phyloP scores from a whole-genome alignment of 163 green algal species.

The Chloroidium sp. region DNA sequence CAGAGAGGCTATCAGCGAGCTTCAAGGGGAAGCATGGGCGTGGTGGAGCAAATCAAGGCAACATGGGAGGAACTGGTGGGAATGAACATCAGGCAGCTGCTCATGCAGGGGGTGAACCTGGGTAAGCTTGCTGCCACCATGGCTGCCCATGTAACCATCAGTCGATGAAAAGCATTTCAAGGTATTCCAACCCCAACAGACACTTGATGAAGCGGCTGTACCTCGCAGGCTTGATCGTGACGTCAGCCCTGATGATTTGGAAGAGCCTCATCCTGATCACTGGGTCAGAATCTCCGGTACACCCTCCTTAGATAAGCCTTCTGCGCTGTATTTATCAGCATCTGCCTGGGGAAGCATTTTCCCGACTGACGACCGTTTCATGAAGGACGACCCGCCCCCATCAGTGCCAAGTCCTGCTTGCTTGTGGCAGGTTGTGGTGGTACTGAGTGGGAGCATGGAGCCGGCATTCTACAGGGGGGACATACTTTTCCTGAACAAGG shows the following conservation, averaged over 20 bases:
- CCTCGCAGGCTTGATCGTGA: constrained; percentile 82
- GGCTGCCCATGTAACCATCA: not conserved
- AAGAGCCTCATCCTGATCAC: constrained; percentile 89
- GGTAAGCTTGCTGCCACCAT: constrained; percentile 26
- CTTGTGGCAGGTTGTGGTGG: constrained; percentile 80
- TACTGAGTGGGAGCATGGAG: constrained; percentile 97
- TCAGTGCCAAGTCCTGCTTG: not conserved
- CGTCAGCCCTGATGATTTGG: constrained; percentile 96
- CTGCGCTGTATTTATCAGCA: not conserved
- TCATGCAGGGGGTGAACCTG: constrained; percentile 65
- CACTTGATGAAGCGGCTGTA: too few species aligned
- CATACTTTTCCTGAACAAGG: constrained; percentile 93
- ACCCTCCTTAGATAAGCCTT: not conserved
- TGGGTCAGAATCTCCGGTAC: constrained; percentile 85
- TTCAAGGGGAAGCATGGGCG: too few species aligned
- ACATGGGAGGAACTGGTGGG: not conserved
- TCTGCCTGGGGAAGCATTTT: not conserved
- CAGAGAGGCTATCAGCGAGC: too few species aligned
- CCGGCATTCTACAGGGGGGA: constrained; percentile 91
- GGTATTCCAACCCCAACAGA: not conserved
- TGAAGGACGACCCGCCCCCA: not conserved
- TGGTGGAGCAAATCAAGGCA: not conserved
- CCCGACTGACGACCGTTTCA: not conserved
- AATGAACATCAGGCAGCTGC: constrained; percentile 58
- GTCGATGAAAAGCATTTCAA: not conserved